Evolutionary conservation across 805 yeast species (phyloP).

Genomic region (Ogataea saltuana): DNA sequence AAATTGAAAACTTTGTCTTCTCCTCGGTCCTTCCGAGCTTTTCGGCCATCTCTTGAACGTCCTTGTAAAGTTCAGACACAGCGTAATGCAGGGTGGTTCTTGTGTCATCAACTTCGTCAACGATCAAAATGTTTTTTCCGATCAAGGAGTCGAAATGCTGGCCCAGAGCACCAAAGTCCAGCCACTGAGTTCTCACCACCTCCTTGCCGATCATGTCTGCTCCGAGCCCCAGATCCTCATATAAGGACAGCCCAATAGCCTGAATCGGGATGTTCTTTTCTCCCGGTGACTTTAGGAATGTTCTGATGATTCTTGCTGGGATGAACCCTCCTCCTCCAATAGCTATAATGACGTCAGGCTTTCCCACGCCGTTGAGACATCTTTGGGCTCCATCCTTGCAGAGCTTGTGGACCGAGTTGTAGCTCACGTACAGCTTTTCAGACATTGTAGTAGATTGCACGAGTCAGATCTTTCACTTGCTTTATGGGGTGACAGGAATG

Average conservation of each 20-base stretch:
- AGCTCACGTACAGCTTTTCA: slow-evolving; percentile 63
- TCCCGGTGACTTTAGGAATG: slow-evolving; percentile 58
- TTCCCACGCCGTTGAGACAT: slow-evolving; percentile 33
- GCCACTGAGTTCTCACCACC: slow-evolving; percentile 88
- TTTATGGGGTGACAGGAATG: too few relatives aligned
- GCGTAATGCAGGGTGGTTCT: slow-evolving; percentile 90
- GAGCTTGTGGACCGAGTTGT: slow-evolving; percentile 79
- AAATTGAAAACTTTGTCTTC: slow-evolving; percentile 67
- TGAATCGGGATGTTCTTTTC: slow-evolving; percentile 69
- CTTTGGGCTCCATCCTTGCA: slow-evolving; percentile 55
- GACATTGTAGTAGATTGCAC: too few relatives aligned
- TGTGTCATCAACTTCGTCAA: slow-evolving; percentile 91
- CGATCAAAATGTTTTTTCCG: slow-evolving; percentile 79
- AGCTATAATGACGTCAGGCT: slow-evolving; percentile 58
- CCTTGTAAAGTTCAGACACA: slow-evolving; percentile 69
- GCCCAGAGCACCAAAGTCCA: slow-evolving; percentile 72
- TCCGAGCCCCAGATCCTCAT: slow-evolving; percentile 55
- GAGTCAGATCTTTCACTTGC: too few relatives aligned
- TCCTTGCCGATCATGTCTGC: slow-evolving; percentile 67
- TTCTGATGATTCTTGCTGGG: slow-evolving; percentile 66
- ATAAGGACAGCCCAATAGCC: slow-evolving; percentile 66
- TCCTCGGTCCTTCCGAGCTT: slow-evolving; percentile 59
- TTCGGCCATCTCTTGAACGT: slow-evolving; percentile 59
- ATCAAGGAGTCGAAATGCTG: slow-evolving; percentile 73
- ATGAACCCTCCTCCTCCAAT: slow-evolving; percentile 77